A percentile compares a stretch with the other conserved stretches of the same genome.
Evolutionary conservation across 192 early-diverging fungal species (phyloP).

Genomic region (Hyaloraphidium curvatum): DNA sequence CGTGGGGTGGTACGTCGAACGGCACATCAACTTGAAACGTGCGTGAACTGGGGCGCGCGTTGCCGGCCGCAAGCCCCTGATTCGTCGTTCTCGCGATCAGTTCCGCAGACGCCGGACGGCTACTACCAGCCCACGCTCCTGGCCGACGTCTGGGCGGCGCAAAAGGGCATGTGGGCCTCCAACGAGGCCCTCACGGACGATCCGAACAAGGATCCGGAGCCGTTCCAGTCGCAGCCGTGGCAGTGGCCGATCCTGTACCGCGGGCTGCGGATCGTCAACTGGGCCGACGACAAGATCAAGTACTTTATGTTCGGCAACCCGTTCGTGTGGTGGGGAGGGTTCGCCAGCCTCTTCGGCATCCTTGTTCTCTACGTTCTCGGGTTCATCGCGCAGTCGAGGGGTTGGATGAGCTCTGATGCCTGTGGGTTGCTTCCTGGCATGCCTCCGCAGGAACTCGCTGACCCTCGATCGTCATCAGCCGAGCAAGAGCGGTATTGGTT

Average conservation of each 20-base stretch:
- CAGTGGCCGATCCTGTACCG: constrained; percentile 1
- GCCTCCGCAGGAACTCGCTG: no score
- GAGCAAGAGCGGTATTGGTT: neutral
- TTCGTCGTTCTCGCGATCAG: neutral
- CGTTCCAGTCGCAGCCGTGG: constrained; percentile 4
- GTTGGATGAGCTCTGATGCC: no score
- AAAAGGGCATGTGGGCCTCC: constrained; percentile 1
- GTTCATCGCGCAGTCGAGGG: neutral
- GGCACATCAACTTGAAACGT: constrained; percentile 16
- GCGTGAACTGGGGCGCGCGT: neutral
- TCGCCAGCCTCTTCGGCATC: neutral
- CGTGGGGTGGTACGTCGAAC: constrained; percentile 18
- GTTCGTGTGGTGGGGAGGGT: constrained; percentile 3
- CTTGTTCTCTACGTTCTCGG: neutral
- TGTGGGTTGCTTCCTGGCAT: no score
- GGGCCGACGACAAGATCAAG: constrained; percentile 1
- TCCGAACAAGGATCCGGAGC: constrained; percentile 3
- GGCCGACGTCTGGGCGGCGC: neutral
- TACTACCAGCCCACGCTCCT: constrained; percentile 1
- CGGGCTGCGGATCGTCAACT: constrained; percentile 3
- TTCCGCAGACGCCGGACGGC: neutral
- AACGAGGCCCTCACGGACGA: neutral
- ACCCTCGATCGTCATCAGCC: no score
- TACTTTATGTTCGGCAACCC: constrained; percentile 6
- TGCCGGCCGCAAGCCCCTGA: constrained; percentile 8